Evolutionary conservation across 2,329 filamentous ascomycete genomes (phyloP).

Genomic region (Penicillium sp.): DNA sequence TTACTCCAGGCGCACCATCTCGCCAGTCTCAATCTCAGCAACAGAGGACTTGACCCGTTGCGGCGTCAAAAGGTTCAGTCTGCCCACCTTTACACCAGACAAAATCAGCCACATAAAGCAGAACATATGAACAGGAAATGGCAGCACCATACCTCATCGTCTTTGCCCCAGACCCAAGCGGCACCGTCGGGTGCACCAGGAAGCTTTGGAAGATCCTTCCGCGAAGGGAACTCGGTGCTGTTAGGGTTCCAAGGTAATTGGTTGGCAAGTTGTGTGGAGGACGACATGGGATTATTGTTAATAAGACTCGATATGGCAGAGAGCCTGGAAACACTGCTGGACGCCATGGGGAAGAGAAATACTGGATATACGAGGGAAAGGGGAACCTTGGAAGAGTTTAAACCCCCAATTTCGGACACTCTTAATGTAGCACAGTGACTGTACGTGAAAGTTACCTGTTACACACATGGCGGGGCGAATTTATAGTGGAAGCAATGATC

Average conservation of each 20-base stretch:
- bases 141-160: constrained; percentile 46
- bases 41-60: constrained; percentile 53
- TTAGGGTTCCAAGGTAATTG: constrained; percentile 55
- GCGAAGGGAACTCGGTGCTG: constrained; percentile 51
- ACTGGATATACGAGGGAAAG: neutral
- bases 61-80: constrained; percentile 57
- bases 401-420: neutral
- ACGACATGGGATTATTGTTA: constrained; percentile 5
- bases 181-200: constrained; percentile 54
- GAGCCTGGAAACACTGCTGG: constrained; percentile 4
- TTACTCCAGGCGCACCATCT: constrained; percentile 55
- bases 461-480: neutral
- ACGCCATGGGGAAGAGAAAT: neutral
- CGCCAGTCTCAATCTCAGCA: constrained; percentile 54
- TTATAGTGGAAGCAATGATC: neutral
- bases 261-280: constrained; percentile 23
- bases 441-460: neutral
- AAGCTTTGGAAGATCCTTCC: constrained; percentile 53
- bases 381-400: neutral
- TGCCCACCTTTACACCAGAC: constrained; percentile 27
- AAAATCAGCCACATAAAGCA: neutral
- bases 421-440: neutral
- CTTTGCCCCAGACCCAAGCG: constrained; percentile 60
- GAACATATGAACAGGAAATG: neutral
- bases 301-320: constrained; percentile 12